Conservation (phyloP, 2,329 filamentous ascomycete species). For the Fusarium zealandicum region DNA sequence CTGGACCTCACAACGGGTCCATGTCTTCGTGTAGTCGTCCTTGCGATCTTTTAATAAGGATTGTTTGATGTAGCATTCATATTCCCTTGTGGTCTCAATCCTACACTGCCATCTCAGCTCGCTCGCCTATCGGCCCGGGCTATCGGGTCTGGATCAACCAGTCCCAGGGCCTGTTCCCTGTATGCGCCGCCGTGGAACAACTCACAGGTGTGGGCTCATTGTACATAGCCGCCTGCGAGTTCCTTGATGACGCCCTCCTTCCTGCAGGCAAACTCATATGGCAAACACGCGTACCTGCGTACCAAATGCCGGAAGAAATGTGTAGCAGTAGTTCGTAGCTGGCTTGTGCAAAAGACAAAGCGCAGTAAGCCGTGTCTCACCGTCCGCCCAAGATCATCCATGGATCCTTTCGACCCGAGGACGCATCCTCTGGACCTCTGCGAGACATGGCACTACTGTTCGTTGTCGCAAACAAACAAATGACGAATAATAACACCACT, state of each 20-base stretch:
- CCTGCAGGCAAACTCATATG: constrained; percentile 11
- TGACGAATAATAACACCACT: not conserved
- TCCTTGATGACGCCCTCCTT: constrained; percentile 3
- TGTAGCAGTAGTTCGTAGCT: too few relatives aligned
- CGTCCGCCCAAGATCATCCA: not conserved
- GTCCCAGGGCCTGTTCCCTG: constrained; percentile 8
- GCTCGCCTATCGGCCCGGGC: constrained; percentile 17
- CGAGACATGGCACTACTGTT: constrained; percentile 6
- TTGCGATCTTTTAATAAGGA: not conserved
- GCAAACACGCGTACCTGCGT: not conserved
- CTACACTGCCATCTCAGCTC: constrained; percentile 16
- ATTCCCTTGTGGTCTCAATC: constrained; percentile 6
- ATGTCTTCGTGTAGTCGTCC: too few relatives aligned
- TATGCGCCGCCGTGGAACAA: not conserved
- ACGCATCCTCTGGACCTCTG: not conserved
- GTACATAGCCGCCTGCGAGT: constrained; percentile 6
- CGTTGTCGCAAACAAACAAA: constrained; percentile 11
- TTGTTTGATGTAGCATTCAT: not conserved
- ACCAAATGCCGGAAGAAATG: not conserved
- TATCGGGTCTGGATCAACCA: constrained; percentile 23
- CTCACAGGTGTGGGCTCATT: constrained; percentile 10
- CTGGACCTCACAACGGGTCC: too few relatives aligned
- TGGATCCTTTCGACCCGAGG: not conserved
- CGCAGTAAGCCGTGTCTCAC: not conserved
- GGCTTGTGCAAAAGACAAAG: not conserved